Conservation (phyloP, 495 filamentous ascomycete species). For the Chaetomium fimeti region DNA sequence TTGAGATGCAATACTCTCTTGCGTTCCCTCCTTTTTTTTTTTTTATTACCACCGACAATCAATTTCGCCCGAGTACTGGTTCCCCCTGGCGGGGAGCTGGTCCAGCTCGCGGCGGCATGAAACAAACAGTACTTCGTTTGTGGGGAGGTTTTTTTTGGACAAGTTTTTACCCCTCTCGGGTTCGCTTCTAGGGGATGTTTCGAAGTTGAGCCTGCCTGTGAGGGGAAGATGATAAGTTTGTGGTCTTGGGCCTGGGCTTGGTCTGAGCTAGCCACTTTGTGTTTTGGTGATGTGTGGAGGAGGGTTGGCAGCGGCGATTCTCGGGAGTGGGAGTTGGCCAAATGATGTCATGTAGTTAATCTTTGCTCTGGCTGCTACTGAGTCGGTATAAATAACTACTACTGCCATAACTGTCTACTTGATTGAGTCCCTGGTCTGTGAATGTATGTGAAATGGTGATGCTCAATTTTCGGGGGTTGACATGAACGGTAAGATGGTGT, state of each 20-base stretch:
- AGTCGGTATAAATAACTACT: slow-evolving; percentile 14
- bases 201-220: neutral
- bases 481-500: too few relatives aligned
- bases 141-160: slow-evolving; percentile 9
- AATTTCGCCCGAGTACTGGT: slow-evolving; percentile 12
- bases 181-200: slow-evolving; percentile 10
- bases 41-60: too few relatives aligned
- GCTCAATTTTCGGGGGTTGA: too few relatives aligned
- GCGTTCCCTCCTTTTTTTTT: slow-evolving; percentile 16
- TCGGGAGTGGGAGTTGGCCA: slow-evolving; percentile 7
- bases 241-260: slow-evolving; percentile 15
- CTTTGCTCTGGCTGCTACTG: neutral
- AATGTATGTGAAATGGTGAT: too few relatives aligned
- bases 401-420: slow-evolving; percentile 10
- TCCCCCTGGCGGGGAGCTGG: slow-evolving; percentile 16
- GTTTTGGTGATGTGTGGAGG: neutral
- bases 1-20: slow-evolving; percentile 26
- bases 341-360: slow-evolving; percentile 9
- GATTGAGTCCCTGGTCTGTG: neutral
- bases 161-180: neutral
- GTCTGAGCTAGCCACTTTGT: slow-evolving; percentile 19
- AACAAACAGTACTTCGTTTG: slow-evolving; percentile 7
- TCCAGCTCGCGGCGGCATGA: slow-evolving; percentile 11
- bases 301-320: slow-evolving; percentile 5
- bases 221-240: neutral